A percentile compares a stretch with the other conserved stretches of the same genome.
Conservation (phyloP, 1,284 basidiomycete genomes). For the Tilletia indica region DNA sequence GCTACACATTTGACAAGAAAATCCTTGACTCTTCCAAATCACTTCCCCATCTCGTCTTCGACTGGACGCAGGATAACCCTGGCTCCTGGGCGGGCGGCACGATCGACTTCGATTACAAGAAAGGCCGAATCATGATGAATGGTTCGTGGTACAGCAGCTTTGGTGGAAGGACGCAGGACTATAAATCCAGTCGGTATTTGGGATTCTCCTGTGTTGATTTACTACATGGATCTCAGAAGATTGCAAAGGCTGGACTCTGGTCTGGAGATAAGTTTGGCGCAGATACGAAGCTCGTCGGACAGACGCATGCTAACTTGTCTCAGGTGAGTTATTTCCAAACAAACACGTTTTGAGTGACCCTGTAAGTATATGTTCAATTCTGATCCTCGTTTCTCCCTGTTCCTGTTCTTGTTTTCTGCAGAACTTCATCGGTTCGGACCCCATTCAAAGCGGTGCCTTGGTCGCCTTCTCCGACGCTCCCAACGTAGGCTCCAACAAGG, state of each 20-base stretch:
- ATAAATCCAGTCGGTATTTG: constrained; percentile 30
- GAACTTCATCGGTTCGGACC: constrained; percentile 27
- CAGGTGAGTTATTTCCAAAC: no score
- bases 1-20: constrained; percentile 38
- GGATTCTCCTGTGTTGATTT: constrained; percentile 44
- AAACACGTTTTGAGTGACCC: no score
- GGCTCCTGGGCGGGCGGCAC: constrained; percentile 37
- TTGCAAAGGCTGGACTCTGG: constrained; percentile 40
- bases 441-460: constrained; percentile 39
- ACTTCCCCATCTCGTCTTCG: constrained; percentile 37
- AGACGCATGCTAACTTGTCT: constrained; percentile 31
- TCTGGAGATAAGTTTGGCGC: constrained; percentile 37
- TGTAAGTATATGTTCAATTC: no score
- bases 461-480: constrained; percentile 23
- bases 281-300: constrained; percentile 35
- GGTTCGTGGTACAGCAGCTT: constrained; percentile 41
- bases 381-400: no score
- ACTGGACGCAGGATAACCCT: constrained; percentile 48
- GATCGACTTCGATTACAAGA: constrained; percentile 31
- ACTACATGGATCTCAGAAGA: constrained; percentile 32
- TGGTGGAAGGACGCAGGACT: constrained; percentile 20
- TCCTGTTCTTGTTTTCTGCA: neutral
- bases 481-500: constrained; percentile 1
- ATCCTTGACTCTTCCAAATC: constrained; percentile 27
- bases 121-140: constrained; percentile 38